Evolutionary conservation across 2,329 filamentous ascomycete species (phyloP).

Genomic region (Aspergillus intermedius): DNA sequence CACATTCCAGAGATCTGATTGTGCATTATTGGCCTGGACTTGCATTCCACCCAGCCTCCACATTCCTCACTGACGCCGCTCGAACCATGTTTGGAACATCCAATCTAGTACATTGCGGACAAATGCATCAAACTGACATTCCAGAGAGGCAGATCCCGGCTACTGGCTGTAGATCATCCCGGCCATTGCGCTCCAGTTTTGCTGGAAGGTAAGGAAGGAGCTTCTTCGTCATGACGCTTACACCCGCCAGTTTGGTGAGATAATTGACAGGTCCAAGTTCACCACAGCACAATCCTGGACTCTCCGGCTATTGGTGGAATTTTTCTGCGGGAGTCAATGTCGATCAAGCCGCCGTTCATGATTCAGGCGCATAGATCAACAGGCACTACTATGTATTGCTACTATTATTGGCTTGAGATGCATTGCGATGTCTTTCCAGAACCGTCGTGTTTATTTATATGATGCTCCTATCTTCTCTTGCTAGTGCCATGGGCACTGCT

Average conservation of each 20-base stretch:
- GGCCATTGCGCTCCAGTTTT: neutral
- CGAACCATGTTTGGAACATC: no score
- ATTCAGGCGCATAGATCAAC: neutral
- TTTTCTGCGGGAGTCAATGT: neutral
- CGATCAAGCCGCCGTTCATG: neutral
- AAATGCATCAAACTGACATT: no score
- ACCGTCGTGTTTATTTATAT: constrained; percentile 14
- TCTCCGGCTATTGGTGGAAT: neutral
- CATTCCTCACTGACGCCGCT: constrained; percentile 8
- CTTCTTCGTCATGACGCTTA: constrained; percentile 30
- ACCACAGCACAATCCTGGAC: neutral
- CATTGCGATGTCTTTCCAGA: constrained; percentile 9
- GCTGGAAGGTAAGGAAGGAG: no score
- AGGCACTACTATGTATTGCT: neutral
- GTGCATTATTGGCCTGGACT: constrained; percentile 26
- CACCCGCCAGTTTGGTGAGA: constrained; percentile 13
- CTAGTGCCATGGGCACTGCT: constrained; percentile 20
- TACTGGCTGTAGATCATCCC: neutral
- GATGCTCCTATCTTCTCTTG: constrained; percentile 4
- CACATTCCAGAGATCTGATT: constrained; percentile 15
- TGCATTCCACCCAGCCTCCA: constrained; percentile 27
- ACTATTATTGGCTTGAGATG: constrained; percentile 13
- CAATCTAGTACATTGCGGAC: no score
- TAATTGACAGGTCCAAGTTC: neutral
- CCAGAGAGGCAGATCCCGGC: neutral